Percentiles rank a stretch among this genome's conserved stretches.
phyloP scores from a whole-genome alignment of 257 asterid genomes.

The Solanum pimpinellifolium region DNA sequence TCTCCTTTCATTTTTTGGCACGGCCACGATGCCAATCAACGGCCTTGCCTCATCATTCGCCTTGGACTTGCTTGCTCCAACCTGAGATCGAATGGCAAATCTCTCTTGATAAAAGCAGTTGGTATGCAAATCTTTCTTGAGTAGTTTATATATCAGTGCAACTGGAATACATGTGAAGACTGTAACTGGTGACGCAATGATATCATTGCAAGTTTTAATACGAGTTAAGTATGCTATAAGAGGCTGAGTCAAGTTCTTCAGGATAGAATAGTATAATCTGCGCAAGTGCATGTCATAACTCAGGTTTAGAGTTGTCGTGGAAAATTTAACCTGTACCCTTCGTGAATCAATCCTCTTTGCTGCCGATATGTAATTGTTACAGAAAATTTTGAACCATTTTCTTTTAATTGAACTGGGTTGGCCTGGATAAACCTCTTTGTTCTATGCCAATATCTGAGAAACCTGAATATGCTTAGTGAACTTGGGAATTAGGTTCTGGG shows the following conservation, averaged over 20 bases:
- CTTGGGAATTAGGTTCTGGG: not conserved
- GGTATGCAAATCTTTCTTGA: constrained; percentile 15
- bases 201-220: not conserved
- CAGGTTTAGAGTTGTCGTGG: not conserved
- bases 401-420: not conserved
- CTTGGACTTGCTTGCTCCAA: constrained; percentile 39
- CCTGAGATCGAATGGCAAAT: constrained; percentile 14
- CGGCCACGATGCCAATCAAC: constrained; percentile 13
- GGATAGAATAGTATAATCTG: not conserved
- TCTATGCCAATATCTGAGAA: not conserved
- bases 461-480: not conserved
- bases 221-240: not conserved
- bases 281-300: not conserved
- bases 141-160: not conserved
- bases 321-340: not conserved
- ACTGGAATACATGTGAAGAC: not conserved
- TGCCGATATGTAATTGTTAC: not conserved
- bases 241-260: not conserved
- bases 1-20: constrained; percentile 33
- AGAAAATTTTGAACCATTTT: not conserved
- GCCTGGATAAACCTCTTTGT: not conserved
- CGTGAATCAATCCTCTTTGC: not conserved
- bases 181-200: not conserved
- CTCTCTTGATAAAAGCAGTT: constrained; percentile 23
- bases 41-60: constrained; percentile 33